Conservation (phyloP, 352 stramenopile genomes). For the Phytophthora lateralis region DNA sequence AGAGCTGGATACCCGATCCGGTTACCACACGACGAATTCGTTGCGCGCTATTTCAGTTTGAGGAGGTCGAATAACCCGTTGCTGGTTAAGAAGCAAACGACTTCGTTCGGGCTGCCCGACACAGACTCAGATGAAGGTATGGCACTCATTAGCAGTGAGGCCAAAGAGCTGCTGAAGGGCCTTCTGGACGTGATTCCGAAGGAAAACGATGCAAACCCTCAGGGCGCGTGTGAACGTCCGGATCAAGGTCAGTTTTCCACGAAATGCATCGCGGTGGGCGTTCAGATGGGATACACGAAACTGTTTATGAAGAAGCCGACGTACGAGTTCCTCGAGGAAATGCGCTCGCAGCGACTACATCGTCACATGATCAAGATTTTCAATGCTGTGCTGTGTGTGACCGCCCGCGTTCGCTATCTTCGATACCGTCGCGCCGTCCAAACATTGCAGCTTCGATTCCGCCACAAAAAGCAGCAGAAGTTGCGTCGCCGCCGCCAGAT, state of each 20-base stretch:
- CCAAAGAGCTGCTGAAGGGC: conserved; percentile 80
- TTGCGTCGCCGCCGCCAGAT: conserved; percentile 36
- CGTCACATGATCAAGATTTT: conserved; percentile 81
- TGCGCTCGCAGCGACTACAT: conserved; percentile 72
- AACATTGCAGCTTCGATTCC: conserved; percentile 64
- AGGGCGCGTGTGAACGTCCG: conserved; percentile 71
- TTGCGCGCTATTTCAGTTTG: conserved; percentile 78
- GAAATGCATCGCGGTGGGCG: conserved; percentile 59
- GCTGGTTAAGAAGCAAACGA: conserved; percentile 34
- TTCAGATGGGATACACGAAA: conserved; percentile 95
- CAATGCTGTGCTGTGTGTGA: conserved; percentile 67
- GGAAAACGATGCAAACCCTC: conserved; percentile 80
- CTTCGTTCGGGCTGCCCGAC: conserved; percentile 54
- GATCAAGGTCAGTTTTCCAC: conserved; percentile 71
- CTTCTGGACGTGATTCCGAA: conserved; percentile 92
- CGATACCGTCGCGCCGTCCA: conserved; percentile 57
- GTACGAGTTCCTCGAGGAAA: conserved; percentile 91
- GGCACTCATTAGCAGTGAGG: conserved; percentile 50
- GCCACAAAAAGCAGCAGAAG: conserved; percentile 54
- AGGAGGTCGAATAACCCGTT: conserved; percentile 58
- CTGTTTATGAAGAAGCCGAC: conserved; percentile 94
- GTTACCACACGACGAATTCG: conserved; percentile 75
- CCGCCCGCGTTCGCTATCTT: conserved; percentile 61
- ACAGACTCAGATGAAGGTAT: conserved; percentile 48
- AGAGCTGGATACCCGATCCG: conserved; percentile 85